Evolutionary conservation across 257 asterid genomes (phyloP), one percentile per base, ranked within the genome.

Genomic region (Misopates orontium): DNA sequence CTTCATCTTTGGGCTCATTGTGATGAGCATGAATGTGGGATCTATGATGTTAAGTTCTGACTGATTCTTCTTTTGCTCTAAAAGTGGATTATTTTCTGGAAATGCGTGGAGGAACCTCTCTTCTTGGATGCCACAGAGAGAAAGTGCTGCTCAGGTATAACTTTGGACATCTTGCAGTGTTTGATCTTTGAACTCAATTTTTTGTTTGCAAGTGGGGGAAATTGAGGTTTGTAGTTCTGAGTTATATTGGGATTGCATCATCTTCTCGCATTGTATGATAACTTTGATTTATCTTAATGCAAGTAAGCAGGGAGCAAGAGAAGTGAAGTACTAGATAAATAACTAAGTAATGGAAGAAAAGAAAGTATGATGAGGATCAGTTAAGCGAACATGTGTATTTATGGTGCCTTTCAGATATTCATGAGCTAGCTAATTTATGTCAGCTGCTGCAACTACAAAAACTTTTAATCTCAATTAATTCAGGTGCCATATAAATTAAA

Each of bases 121-220:
- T 67, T 81, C 95, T 58, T 83, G 85, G 95, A 80, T 91, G 91
- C 96, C 94, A 64, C 96, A 75, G 41, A 79, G 96, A 73, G 94
- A 69, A 49, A 83, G 74, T 66, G 63, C 87, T 57, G 25, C 79
- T 60, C 87, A 82, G 95, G 93, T 88, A 75, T 64, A 52, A 66
- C 75, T 56, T 71, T 56, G 57, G 36, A 62, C 49, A 19, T 56
- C 51, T 59, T 53, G n/a, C 51, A 47, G 31, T 13, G 31, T 19
- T 42, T 52, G 2, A 42, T 39, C 32, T 62, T 41, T 40, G 39
- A 41, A 10, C 42, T 28, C 36, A 28, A 12, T 53, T 22, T 36
- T 65, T 15, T 62, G 51, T 42, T 54, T 45, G 56, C 24, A 48
- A 32, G 56, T 54, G 50, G 28, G 36, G 50, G 36, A 45, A 71